phyloP scores from a whole-genome alignment of 179 eudicot genomes.

The Amaranthus tricolor region DNA sequence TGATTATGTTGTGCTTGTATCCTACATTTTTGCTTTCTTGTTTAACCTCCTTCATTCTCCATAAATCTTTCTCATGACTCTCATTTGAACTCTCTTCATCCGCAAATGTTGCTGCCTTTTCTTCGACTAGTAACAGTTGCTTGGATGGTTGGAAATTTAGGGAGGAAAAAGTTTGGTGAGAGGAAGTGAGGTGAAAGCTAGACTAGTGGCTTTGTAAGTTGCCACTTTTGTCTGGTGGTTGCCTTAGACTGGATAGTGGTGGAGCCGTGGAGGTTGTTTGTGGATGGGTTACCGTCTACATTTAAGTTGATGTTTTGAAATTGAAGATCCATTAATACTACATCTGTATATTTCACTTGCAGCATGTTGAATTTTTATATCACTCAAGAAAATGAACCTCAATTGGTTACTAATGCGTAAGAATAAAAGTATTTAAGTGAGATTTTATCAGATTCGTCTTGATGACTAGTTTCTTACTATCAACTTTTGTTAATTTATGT shows the following conservation, averaged over 20 bases:
- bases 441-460: too few species aligned
- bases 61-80: not conserved
- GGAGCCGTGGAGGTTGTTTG: too few species aligned
- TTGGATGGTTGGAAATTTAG: not conserved
- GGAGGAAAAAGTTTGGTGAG: not conserved
- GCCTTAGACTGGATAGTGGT: not conserved
- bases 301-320: too few species aligned
- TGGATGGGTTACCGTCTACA: too few species aligned
- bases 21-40: not conserved
- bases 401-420: too few species aligned
- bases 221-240: not conserved
- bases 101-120: not conserved
- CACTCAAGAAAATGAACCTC: too few species aligned
- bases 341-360: too few species aligned
- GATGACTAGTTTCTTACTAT: too few species aligned
- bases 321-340: too few species aligned
- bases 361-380: too few species aligned
- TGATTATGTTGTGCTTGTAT: not conserved
- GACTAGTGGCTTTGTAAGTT: not conserved
- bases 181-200: not conserved
- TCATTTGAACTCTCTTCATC: not conserved
- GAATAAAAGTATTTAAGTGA: too few species aligned
- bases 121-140: not conserved
- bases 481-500: too few species aligned
- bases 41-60: not conserved